Base-by-base conservation (phyloP, 139 green algal genomes). In the Limnomonas spitsbergensis region DNA sequence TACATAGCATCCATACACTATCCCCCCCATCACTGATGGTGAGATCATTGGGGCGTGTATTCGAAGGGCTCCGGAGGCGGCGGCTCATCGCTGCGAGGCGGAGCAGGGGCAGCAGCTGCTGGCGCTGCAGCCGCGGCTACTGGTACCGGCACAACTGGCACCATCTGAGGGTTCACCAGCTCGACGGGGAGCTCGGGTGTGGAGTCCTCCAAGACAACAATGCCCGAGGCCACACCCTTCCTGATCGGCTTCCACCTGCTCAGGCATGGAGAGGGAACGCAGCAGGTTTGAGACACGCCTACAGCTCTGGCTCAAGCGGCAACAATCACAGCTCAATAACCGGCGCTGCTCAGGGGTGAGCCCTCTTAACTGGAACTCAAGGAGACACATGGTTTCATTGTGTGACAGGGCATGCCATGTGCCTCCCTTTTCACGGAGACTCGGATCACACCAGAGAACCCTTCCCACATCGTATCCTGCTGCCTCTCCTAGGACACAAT, bases 61-160 rank as follows among this genome's bases (percentile, higher is more conserved):
- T 93, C 89, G 75, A 97, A 97, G 0, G 91, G 90, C 75, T 90
- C 89, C 0, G 94, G 94, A 2, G 92, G 92, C 7, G 87, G 79
- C 26, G 92, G 87, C 85, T 97, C 92, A 4, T 94, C 88, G 35
- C 86, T 86, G 24, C 73, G 68, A 0, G 69, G 74, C 9, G 81
- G 77, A 7, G 79, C 66, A 2, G 70, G 81, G 1, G 38, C 75
- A 31, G 78, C 81, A 0, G 38, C 73, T 27, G 78, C 76, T 40
- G 78, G 54, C 14, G 75, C 82, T 9, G 75, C 71, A 1, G 71
- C 61, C 2, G 73, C 72, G 24, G 78, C 56, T 32, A 36, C 68
- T 0, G 80, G 75, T 2, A 40, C 66, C 4, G 73, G 34, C 3
- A 73, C 68, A 0, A 34, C 66, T 3, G 42, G 27, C 37, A 38